These are phyloP conservation scores for Cocos nucifera DNA, from an alignment of 176 grass and related monocot genomes.

Conservation along the genomic window DNA sequence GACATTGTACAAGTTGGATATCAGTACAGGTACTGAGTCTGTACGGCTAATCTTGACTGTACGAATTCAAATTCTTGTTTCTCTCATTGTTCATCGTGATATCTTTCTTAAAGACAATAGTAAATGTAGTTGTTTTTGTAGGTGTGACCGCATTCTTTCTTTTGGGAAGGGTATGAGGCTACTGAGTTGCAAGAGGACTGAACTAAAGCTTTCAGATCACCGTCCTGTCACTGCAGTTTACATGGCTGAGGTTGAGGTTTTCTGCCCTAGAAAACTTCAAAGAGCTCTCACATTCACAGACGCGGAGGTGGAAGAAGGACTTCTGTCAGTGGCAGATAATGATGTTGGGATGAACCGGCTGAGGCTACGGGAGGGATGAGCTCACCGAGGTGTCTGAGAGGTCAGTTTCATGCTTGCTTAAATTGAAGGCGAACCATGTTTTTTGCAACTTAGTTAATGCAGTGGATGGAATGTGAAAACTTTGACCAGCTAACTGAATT, in stretches of 20 bases:
- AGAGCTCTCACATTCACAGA: constrained; percentile 96
- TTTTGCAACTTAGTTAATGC: no score
- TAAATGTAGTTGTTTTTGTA: constrained; percentile 7
- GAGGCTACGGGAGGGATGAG: constrained; percentile 1
- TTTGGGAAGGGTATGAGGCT: constrained; percentile 65
- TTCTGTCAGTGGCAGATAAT: constrained; percentile 25
- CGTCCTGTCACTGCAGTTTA: constrained; percentile 73
- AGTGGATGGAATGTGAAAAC: no score
- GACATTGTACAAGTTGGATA: no score
- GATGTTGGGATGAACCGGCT: constrained; percentile 28
- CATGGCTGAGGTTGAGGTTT: constrained; percentile 69
- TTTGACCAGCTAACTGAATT: no score
- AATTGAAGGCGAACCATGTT: no score
- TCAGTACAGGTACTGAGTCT: no score
- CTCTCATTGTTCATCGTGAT: no score
- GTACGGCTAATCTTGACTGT: no score
- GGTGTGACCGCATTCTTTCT: constrained; percentile 88
- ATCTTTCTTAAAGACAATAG: no score
- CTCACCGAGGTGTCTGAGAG: constrained; percentile 14
- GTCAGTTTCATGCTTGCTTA: no score
- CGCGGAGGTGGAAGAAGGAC: constrained; percentile 67
- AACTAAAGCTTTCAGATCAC: constrained; percentile 74
- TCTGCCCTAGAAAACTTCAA: constrained; percentile 71
- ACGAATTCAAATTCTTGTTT: no score
- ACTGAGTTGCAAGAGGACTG: constrained; percentile 42